These are phyloP conservation scores for Gaeumannomyces sp. DNA, from an alignment of 2,329 filamentous ascomycete species.

Conservation along the genomic window DNA sequence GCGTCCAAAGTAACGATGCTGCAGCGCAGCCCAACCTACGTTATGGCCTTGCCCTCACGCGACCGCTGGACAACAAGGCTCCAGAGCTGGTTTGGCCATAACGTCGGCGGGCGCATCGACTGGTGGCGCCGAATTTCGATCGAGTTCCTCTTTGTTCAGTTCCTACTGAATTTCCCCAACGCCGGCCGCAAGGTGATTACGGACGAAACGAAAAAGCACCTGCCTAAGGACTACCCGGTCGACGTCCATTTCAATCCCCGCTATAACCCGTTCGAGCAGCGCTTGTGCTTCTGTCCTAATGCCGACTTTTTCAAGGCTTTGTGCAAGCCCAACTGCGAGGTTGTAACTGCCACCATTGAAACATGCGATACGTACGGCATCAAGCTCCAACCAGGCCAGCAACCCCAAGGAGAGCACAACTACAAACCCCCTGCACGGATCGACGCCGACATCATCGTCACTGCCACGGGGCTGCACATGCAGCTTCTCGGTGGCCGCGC, in stretches of 20 bases:
- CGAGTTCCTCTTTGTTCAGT: conserved; percentile 39
- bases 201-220: conserved; percentile 34
- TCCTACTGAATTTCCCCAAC: conserved; percentile 48
- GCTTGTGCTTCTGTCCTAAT: conserved; percentile 60
- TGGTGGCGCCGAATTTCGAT: conserved; percentile 43
- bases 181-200: conserved; percentile 42
- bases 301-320: conserved; percentile 46
- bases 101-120: conserved; percentile 38
- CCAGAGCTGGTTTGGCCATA: conserved; percentile 38
- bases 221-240: conserved; percentile 48
- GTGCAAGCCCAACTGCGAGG: conserved; percentile 28
- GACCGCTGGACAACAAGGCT: conserved; percentile 31
- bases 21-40: conserved; percentile 70
- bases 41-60: conserved; percentile 46
- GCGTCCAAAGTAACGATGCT: conserved; percentile 69
- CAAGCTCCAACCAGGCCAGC: conserved; percentile 33
- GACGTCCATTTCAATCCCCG: conserved; percentile 59
- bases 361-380: conserved; percentile 37
- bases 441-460: conserved; percentile 56
- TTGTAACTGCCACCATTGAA: conserved; percentile 41
- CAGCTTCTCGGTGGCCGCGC: conserved; percentile 46
- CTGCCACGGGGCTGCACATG: conserved; percentile 57
- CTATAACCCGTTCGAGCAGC: conserved; percentile 67
- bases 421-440: conserved; percentile 24
- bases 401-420: background rate